Conservation (phyloP, 192 early-diverging fungal species). For the Coemansia umbellata region DNA sequence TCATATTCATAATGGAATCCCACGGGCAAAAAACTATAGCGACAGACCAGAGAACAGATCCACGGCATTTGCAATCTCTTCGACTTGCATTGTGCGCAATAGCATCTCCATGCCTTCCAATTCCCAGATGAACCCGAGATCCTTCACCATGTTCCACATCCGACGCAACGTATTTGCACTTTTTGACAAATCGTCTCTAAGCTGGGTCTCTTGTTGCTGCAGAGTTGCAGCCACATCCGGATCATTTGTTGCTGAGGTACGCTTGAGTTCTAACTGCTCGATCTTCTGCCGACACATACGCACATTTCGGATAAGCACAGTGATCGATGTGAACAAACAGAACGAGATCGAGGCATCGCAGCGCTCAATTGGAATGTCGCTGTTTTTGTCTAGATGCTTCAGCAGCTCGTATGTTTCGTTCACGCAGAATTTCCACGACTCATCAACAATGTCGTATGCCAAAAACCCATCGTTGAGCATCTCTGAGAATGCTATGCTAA, state of each 20-base stretch:
- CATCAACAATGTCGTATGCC: slow-evolving; percentile 36
- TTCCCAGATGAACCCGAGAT: slow-evolving; percentile 38
- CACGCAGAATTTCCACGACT: slow-evolving; percentile 41
- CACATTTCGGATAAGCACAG: slow-evolving; percentile 40
- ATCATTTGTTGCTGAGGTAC: not conserved
- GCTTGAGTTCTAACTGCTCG: slow-evolving; percentile 1
- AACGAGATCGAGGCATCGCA: slow-evolving; percentile 36
- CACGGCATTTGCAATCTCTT: slow-evolving; percentile 39
- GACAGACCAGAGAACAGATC: slow-evolving; percentile 26
- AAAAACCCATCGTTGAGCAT: slow-evolving; percentile 41
- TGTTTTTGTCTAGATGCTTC: slow-evolving; percentile 37
- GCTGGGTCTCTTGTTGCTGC: not conserved
- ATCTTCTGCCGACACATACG: slow-evolving; percentile 23
- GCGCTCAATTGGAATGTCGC: slow-evolving; percentile 45
- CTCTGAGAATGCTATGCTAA: slow-evolving; percentile 30
- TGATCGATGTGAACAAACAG: slow-evolving; percentile 37
- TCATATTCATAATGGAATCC: too few relatives aligned
- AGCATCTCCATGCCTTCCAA: slow-evolving; percentile 35
- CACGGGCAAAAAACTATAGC: slow-evolving; percentile 6
- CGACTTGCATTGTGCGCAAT: slow-evolving; percentile 43
- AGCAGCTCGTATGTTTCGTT: slow-evolving; percentile 21
- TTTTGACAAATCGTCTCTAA: not conserved
- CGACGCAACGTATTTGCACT: slow-evolving; percentile 20
- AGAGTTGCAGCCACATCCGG: not conserved
- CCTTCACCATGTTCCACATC: slow-evolving; percentile 42